Base-by-base conservation (phyloP, 2,329 filamentous ascomycete species). In the Acrodontium crateriforme region DNA sequence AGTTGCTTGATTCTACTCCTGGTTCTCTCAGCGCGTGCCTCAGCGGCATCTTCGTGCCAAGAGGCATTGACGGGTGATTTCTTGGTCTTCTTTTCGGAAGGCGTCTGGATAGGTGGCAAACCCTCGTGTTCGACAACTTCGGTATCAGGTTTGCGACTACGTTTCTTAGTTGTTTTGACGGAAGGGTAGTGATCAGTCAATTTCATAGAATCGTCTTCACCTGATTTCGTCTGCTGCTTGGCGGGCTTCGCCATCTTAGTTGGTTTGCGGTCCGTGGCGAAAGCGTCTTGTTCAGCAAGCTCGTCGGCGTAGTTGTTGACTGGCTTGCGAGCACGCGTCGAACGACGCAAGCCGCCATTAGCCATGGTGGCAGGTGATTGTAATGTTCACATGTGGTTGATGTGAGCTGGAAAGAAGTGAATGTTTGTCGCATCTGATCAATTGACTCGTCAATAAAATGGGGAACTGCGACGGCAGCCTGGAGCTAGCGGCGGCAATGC, bases 241-340 rank as follows among this genome's bases (percentile, higher is more conserved):
- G 21, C 15, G 27, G 28, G n/a, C 29, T 31, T 18, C 25, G 28
- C 14, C 28, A 18, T 19, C 23, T 6, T 26, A 21, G 25, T n/a
- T 27, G 18, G 23, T 25, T 11, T 24, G 24, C 18, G 16, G 5
- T 24, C 20, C 3, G 19, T 9, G 5, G 18, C 13, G 4, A 3
- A 12, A 9, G 16, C 27, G 3, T 27, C 25, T 8, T 37, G 16
- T 10, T 36, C 30, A 18, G 35, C 36, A 18, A 38, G 40, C 18
- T 40, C 41, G 8, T 39, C 38, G 9, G 39, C 39, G 16, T 41
- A 37, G 4, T 22, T 36, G 6, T 31, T 28, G 11, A 40, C 35
- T 2, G 31, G 28, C 21, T 33, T 42, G 24, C 42, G 37, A n/a
- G 30, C 28, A 7, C 42, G 37, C 2, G 19, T 25, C 6, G 37